Evolutionary conservation across 345 rosid species (phyloP).

Genomic region (Populus tremula): DNA sequence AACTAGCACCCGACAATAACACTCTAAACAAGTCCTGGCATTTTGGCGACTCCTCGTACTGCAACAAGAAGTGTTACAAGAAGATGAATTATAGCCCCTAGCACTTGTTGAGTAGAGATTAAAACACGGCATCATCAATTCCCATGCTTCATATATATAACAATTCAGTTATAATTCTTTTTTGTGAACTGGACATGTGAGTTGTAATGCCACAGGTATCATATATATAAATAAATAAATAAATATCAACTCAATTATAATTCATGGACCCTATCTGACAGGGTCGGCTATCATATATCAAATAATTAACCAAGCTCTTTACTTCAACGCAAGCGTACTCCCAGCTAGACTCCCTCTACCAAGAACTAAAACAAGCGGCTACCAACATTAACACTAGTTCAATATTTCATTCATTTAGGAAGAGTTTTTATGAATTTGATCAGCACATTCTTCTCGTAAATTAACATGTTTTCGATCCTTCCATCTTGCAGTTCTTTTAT

Average conservation of each 20-base stretch:
- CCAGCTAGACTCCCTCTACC: background rate
- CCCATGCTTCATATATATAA: background rate
- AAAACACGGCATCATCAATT: slow-evolving; percentile 8
- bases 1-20: no score
- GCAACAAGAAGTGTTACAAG: slow-evolving; percentile 12
- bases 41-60: background rate
- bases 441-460: background rate
- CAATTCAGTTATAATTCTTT: slow-evolving; percentile 6
- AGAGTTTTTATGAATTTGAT: no score
- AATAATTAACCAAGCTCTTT: no score
- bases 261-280: background rate
- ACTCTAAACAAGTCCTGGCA: background rate
- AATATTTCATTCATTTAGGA: no score
- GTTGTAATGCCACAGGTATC: background rate
- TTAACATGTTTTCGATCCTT: background rate
- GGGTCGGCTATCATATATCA: background rate
- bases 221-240: no score
- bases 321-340: no score
- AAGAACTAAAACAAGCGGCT: background rate
- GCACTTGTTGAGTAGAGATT: background rate
- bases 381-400: background rate
- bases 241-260: background rate
- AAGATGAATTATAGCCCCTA: slow-evolving; percentile 7
- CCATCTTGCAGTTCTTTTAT: no score
- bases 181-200: background rate